Evolutionary conservation across 2,329 filamentous ascomycete genomes (phyloP).

Genomic region (Aspergillus texensis): DNA sequence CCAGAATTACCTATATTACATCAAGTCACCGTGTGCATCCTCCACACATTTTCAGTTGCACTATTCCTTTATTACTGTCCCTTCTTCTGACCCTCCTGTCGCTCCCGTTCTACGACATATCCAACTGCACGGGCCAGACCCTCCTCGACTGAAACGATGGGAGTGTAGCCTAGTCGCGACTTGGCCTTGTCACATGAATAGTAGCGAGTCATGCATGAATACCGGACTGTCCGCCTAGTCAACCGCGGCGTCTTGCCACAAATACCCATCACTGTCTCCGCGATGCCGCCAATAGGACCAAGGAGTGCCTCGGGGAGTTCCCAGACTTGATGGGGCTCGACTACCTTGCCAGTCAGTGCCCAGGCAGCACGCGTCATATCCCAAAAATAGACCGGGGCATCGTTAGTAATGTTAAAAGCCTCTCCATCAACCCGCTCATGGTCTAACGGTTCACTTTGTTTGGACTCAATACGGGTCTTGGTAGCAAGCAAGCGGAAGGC

Average conservation of each 20-base stretch:
- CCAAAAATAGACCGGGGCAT: constrained; percentile 86
- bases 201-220: constrained; percentile 53
- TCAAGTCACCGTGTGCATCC: constrained; percentile 3
- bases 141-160: constrained; percentile 50
- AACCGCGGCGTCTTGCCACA: constrained; percentile 51
- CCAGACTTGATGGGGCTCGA: constrained; percentile 47
- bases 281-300: constrained; percentile 42
- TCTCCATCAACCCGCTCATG: constrained; percentile 79
- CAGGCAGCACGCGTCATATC: constrained; percentile 82
- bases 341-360: constrained; percentile 53
- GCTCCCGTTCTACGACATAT: constrained; percentile 40
- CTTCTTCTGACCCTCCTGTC: constrained; percentile 43
- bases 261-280: constrained; percentile 46
- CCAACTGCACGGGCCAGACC: constrained; percentile 50
- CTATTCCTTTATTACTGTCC: constrained; percentile 31
- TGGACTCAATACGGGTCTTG: constrained; percentile 44
- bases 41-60: background rate
- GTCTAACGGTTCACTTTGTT: constrained; percentile 65
- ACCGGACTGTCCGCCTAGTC: constrained; percentile 48
- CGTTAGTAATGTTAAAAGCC: constrained; percentile 88
- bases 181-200: constrained; percentile 53
- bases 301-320: constrained; percentile 44
- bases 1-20: constrained; percentile 21
- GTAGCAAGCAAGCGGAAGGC: constrained; percentile 70
- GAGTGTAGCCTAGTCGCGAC: constrained; percentile 47